phyloP scores from a whole-genome alignment of 148 eudicot species.

The Oxyria digyna region DNA sequence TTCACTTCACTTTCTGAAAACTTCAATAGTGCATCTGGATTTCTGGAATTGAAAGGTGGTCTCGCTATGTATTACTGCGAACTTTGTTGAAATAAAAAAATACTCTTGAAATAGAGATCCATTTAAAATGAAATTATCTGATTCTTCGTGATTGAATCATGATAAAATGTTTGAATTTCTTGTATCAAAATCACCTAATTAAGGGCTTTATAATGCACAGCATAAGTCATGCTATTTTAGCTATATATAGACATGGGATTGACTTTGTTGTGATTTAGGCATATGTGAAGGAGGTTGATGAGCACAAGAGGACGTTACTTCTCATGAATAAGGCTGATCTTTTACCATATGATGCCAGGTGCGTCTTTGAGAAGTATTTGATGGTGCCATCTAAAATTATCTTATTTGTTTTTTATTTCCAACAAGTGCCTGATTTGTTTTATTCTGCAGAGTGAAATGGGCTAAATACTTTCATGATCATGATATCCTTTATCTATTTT shows the following conservation, averaged over 20 bases:
- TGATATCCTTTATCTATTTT: conserved; percentile 74
- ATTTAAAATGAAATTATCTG: background rate
- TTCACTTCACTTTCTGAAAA: background rate
- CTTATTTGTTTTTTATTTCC: background rate
- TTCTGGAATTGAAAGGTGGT: background rate
- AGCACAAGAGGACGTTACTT: conserved; percentile 78
- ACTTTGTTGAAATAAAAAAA: background rate
- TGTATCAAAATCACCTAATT: too few relatives aligned
- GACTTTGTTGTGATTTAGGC: conserved; percentile 33
- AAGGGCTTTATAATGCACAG: too few relatives aligned
- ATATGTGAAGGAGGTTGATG: conserved; percentile 77
- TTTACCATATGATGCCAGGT: conserved; percentile 66
- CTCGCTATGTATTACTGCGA: background rate
- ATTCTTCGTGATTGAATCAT: background rate
- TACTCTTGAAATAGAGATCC: background rate
- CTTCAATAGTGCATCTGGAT: background rate
- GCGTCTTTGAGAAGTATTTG: background rate
- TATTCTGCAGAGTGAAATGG: conserved; percentile 65
- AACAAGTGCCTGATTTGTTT: background rate
- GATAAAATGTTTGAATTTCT: too few relatives aligned
- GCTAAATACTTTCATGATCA: conserved; percentile 68
- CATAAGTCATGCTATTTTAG: background rate
- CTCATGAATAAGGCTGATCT: conserved; percentile 96
- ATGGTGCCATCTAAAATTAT: background rate
- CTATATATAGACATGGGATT: background rate